Evolutionary conservation across 2,329 filamentous ascomycete species (phyloP), one percentile per base, ranked within the genome.

Genomic region (Diaporthe ampelina): DNA sequence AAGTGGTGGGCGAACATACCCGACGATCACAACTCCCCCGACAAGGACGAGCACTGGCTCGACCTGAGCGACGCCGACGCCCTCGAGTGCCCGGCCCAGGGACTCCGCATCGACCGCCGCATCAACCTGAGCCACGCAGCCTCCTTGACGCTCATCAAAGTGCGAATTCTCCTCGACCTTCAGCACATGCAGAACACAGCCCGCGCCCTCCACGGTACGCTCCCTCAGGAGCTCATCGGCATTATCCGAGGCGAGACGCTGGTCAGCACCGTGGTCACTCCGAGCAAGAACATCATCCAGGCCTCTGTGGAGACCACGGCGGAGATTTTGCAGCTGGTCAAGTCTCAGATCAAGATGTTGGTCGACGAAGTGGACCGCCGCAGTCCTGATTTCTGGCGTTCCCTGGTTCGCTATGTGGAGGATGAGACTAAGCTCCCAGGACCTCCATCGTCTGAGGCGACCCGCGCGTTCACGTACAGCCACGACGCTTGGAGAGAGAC

Each of bases 1-100:
- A 88, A 86, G 78, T 88, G 84, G 86, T 88, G 81, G 81, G 78
- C 75, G 7, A 81, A 78, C 0, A 32, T 19, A 21, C 15, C 6
- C n/a, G n/a, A n/a, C n/a, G n/a, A n/a, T n/a, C n/a, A n/a, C n/a
- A n/a, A n/a, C n/a, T n/a, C n/a, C n/a, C n/a, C n/a, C n/a, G n/a
- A n/a, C n/a, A n/a, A n/a, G n/a, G n/a, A n/a, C n/a, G n/a, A n/a
- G n/a, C n/a, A 43, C 8, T 37, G 35, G 35, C 3, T 29, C 4
- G 77, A 86, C 72, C 70, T 84, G 56, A 82, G 81, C 35, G 77
- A 79, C 13, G 85, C 83, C 13, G 81, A 89, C 76, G 80, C 80
- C 0, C 80, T 89, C 24, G 87, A 88, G 77, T 9, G 6, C 3
- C 58, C 58, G 6, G 7, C 8, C 3, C 15, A 19, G 7, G 19